phyloP scores from a whole-genome alignment of 2,329 filamentous ascomycete species.

The Herpotrichia juniperi region DNA sequence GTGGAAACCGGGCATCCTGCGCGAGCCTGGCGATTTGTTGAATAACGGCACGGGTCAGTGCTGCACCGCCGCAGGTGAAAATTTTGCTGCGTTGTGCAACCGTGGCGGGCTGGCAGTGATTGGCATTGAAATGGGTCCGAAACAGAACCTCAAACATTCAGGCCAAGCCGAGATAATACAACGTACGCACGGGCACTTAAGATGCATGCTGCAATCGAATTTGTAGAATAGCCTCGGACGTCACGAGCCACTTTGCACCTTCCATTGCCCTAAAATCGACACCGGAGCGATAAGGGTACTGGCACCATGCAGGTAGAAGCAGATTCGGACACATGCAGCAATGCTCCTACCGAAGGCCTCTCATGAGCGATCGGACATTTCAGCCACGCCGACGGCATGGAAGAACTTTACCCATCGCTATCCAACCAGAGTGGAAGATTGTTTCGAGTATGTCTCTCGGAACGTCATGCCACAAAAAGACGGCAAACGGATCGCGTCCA shows the following conservation, averaged over 20 bases:
- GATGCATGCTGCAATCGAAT: too few relatives aligned
- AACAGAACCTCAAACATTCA: background rate
- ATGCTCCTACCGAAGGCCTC: background rate
- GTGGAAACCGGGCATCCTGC: constrained; percentile 5
- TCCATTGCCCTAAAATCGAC: too few relatives aligned
- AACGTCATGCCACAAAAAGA: background rate
- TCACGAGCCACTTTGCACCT: too few relatives aligned
- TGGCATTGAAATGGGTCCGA: background rate
- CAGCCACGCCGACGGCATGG: background rate
- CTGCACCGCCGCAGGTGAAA: constrained; percentile 6
- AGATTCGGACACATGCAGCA: too few relatives aligned
- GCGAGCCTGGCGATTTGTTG: background rate
- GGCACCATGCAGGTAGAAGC: too few relatives aligned
- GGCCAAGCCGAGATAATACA: background rate
- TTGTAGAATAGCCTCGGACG: too few relatives aligned
- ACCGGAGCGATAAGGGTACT: too few relatives aligned
- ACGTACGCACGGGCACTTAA: background rate
- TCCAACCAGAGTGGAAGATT: background rate
- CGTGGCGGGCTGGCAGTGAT: background rate
- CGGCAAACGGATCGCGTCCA: background rate
- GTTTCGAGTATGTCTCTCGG: background rate
- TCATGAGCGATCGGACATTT: background rate
- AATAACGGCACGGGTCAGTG: background rate
- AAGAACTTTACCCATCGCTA: background rate
- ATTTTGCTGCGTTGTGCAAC: constrained; percentile 3